Base-by-base conservation (phyloP, 2,329 filamentous ascomycete genomes). In the Chaetomium globosum region DNA sequence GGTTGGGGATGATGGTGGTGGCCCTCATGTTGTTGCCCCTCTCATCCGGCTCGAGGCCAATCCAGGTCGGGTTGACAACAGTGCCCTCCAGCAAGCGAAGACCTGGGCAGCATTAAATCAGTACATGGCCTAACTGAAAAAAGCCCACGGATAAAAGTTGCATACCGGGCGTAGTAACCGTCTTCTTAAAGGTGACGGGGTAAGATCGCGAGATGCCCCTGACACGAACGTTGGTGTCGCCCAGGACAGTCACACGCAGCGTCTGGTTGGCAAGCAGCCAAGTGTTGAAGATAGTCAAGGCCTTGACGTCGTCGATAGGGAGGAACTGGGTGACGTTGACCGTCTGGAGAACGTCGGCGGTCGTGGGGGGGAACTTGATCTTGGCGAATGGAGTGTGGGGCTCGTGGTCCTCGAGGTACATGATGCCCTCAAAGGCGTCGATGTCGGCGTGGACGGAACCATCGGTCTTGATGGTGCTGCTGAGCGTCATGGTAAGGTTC, bases 11-110 rank as follows among this genome's bases (percentile, higher is more conserved):
- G 64, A 79, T 78, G 64, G 83, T 82, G 16, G 78, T 82, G 70
- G 82, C 87, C 59, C 81, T 77, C 77, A 91, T 88, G 77, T 90
- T 91, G 73, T 82, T 80, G 68, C 79, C 81, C 61, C 82, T 77
- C 10, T 73, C 67, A 61, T 80, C 73, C 16, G 72, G 64, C 31
- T 74, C 70, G 23, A 81, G 71, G 39, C 79, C 75, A 68, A 89
- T 81, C 51, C 77, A 76, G 67, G 84, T 80, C 49, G 85, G 77
- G 61, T 76, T 79, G 65, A 88, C 82, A 33, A 75, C 73, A 59
- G 85, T 82, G 59, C 86, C 86, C 51, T 79, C 73, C 68, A 91
- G 85, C 65, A 80, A 78, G 72, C 87, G 85, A 19, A 84, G 75
- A 61, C 83, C 81, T 73, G 64, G 12, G 6, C 30, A 63, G 12